Evolutionary conservation across 345 rosid genomes (phyloP).

Genomic region (Aurinia saxatilis): DNA sequence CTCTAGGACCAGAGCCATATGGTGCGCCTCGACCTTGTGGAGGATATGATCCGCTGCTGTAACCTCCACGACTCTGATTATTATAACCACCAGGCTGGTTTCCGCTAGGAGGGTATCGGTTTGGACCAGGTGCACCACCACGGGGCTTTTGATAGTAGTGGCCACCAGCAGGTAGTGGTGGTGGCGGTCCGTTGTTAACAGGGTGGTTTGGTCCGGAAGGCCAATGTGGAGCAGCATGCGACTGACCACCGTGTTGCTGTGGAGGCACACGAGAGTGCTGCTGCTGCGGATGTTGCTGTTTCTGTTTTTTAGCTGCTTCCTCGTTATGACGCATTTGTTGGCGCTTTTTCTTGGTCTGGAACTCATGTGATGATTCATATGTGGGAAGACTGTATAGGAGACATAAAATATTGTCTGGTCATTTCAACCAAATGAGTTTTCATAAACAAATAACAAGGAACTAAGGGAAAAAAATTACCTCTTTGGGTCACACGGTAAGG

Average conservation of each 20-base stretch:
- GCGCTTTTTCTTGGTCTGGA: constrained; percentile 91
- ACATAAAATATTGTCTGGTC: background rate
- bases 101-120: constrained; percentile 65
- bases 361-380: constrained; percentile 94
- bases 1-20: constrained; percentile 68
- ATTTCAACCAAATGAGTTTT: background rate
- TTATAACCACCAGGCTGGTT: constrained; percentile 47
- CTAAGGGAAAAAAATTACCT: constrained; percentile 35
- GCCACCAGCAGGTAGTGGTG: constrained; percentile 59
- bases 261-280: constrained; percentile 73
- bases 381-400: constrained; percentile 61
- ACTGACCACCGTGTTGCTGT: constrained; percentile 81
- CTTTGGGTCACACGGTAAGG: constrained; percentile 90
- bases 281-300: constrained; percentile 73
- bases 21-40: constrained; percentile 83
- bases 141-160: constrained; percentile 64
- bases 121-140: constrained; percentile 55
- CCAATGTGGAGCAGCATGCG: constrained; percentile 55
- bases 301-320: constrained; percentile 84
- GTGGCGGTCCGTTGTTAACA: constrained; percentile 55
- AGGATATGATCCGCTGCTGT: constrained; percentile 66
- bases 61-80: constrained; percentile 53
- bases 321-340: constrained; percentile 89
- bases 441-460: background rate
- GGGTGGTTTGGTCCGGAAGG: constrained; percentile 34